Evolutionary conservation across 352 stramenopile species (phyloP).

Genomic region (Halophytophthora batemanensis): DNA sequence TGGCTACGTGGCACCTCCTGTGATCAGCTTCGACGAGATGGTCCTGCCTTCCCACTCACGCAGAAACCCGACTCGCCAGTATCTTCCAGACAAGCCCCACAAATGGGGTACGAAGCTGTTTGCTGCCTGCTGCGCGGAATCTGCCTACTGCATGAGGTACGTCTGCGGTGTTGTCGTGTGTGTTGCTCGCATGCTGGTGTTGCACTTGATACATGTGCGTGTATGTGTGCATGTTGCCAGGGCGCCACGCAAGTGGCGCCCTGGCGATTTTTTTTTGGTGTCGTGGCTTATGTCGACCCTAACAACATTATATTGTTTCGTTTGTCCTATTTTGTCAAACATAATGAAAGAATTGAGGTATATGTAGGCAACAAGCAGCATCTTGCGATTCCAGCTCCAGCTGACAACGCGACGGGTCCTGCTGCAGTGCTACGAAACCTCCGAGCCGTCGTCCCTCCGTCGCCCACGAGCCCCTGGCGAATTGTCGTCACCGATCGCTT

Average conservation of each 20-base stretch:
- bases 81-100: constrained; percentile 14
- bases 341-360: too few species aligned
- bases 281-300: constrained; percentile 2
- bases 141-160: constrained; percentile 9
- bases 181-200: constrained; percentile 2
- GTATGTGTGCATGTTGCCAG: too few species aligned
- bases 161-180: neutral
- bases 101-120: constrained; percentile 17
- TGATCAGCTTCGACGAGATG: constrained; percentile 13
- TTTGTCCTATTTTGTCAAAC: too few species aligned
- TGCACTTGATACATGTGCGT: constrained; percentile 3
- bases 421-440: constrained; percentile 1
- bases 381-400: neutral
- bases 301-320: too few species aligned
- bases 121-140: constrained; percentile 8
- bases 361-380: too few species aligned
- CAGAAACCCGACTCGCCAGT: constrained; percentile 7
- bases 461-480: neutral
- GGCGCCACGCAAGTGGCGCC: too few species aligned
- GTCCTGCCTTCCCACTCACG: constrained; percentile 1
- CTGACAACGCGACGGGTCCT: neutral
- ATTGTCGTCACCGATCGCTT: constrained; percentile 10
- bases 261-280: neutral
- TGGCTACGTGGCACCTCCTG: neutral
- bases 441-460: neutral